phyloP scores from a whole-genome alignment of 768 basidiomycete species.

The Trametes gibbosa region DNA sequence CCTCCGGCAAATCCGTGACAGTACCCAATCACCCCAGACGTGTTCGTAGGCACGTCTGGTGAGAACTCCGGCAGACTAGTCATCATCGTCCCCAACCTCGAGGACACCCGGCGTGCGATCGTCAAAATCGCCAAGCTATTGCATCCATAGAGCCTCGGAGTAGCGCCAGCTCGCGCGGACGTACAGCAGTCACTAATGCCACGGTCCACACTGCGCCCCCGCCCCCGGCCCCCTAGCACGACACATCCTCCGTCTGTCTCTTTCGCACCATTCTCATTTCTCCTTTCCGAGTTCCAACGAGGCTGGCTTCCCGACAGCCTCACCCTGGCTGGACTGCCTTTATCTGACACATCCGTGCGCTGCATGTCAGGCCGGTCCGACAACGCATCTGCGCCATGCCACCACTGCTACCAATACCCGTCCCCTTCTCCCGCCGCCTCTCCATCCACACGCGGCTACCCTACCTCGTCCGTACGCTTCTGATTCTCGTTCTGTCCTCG shows the following conservation, averaged over 20 bases:
- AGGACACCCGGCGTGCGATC: background rate
- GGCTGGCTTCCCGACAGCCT: background rate
- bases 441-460: background rate
- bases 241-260: background rate
- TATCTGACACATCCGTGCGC: background rate
- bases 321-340: background rate
- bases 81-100: background rate
- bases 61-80: background rate
- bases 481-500: background rate
- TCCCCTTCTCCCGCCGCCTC: background rate
- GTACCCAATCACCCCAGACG: background rate
- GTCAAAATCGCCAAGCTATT: background rate
- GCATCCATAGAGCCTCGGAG: background rate
- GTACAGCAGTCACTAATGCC: too few species aligned
- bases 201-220: background rate
- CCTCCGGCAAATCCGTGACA: background rate
- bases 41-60: background rate
- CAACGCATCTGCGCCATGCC: background rate
- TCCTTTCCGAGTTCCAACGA: background rate
- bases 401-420: background rate
- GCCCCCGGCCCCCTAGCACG: too few species aligned
- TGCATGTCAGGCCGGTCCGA: constrained; percentile 3
- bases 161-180: background rate
- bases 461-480: background rate
- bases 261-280: too few species aligned